Evolutionary conservation across 2,329 filamentous ascomycete genomes (phyloP).

Genomic region (Fusarium piperis): DNA sequence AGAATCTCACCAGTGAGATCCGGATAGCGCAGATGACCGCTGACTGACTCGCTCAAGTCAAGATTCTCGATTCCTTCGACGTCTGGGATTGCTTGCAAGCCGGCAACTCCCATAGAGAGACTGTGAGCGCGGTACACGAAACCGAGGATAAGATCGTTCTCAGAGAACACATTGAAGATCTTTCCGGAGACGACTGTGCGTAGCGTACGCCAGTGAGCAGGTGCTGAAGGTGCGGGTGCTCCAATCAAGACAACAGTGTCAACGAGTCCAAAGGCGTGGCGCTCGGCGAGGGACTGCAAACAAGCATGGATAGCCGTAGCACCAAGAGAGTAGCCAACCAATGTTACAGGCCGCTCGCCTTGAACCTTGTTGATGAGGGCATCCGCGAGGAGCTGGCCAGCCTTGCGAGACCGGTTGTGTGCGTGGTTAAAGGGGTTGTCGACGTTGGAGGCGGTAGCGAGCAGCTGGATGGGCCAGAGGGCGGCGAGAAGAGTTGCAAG

Average conservation of each 20-base stretch:
- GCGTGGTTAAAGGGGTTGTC: conserved; percentile 87
- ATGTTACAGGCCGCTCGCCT: conserved; percentile 81
- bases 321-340: conserved; percentile 85
- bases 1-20: conserved; percentile 62
- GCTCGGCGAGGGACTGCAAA: conserved; percentile 77
- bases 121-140: conserved; percentile 89
- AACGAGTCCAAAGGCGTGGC: conserved; percentile 83
- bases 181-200: conserved; percentile 82
- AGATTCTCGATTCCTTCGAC: conserved; percentile 72
- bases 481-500: conserved; percentile 74
- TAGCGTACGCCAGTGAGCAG: conserved; percentile 78
- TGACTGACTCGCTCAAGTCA: conserved; percentile 62
- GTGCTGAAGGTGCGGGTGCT: conserved; percentile 77
- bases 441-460: conserved; percentile 73
- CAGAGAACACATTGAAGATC: conserved; percentile 88
- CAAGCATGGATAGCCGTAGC: conserved; percentile 86
- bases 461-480: conserved; percentile 74
- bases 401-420: conserved; percentile 80
- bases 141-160: conserved; percentile 86
- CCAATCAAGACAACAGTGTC: conserved; percentile 88
- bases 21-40: conserved; percentile 64
- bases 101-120: conserved; percentile 84
- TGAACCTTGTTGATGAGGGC: conserved; percentile 84
- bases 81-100: conserved; percentile 76
- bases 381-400: conserved; percentile 81